phyloP scores from a whole-genome alignment of 148 eudicot species.

The Cornus controversa region DNA sequence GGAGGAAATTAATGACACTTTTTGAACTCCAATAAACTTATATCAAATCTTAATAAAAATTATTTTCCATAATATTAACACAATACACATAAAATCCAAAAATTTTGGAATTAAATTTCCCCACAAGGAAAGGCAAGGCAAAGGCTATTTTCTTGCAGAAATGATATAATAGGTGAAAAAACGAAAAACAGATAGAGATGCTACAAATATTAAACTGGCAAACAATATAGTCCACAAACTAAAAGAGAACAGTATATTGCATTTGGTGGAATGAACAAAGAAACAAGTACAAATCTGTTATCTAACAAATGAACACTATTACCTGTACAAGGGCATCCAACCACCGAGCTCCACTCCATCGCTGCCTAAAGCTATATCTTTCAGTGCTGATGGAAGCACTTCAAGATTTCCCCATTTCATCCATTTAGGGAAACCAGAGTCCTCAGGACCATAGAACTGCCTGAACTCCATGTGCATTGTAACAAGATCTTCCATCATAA shows the following conservation, averaged over 20 bases:
- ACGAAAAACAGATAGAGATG: not conserved
- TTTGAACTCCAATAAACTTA: too few relatives aligned
- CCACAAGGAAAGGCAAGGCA: not conserved
- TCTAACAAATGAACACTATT: slow-evolving; percentile 1
- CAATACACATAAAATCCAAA: too few relatives aligned
- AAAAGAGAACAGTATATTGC: slow-evolving; percentile 8
- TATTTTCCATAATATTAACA: too few relatives aligned
- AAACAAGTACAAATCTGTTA: not conserved
- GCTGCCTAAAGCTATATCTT: slow-evolving; percentile 52
- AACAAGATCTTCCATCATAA: slow-evolving; percentile 87
- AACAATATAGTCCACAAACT: not conserved
- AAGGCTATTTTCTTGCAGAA: not conserved
- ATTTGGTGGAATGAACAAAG: slow-evolving; percentile 1
- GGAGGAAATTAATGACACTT: too few relatives aligned
- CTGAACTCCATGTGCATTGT: slow-evolving; percentile 68
- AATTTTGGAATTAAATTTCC: too few relatives aligned
- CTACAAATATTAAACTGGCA: not conserved
- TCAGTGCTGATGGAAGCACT: slow-evolving; percentile 50
- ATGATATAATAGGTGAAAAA: not conserved
- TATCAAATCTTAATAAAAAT: too few relatives aligned
- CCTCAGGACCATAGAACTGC: slow-evolving; percentile 77
- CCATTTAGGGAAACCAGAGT: slow-evolving; percentile 49
- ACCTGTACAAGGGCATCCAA: slow-evolving; percentile 86
- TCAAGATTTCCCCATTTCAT: slow-evolving; percentile 79
- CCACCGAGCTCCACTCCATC: slow-evolving; percentile 63